Conservation (phyloP, 768 basidiomycete genomes). For the Suillus occidentalis region DNA sequence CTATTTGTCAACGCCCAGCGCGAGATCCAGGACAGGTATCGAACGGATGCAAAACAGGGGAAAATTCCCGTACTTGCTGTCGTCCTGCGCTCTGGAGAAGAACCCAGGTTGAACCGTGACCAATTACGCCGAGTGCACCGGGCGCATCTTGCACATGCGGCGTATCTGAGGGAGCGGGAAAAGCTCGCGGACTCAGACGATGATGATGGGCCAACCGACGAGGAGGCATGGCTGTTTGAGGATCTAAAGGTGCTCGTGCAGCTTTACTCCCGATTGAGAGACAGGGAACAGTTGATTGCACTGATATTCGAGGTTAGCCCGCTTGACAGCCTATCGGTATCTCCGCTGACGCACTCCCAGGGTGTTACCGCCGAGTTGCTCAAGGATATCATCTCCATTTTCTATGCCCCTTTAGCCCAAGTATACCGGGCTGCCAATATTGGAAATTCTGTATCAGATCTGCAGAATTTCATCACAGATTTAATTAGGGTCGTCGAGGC, state of each 20-base stretch:
- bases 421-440: slow-evolving; percentile 98
- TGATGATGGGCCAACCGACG: slow-evolving; percentile 89
- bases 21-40: slow-evolving; percentile 84
- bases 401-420: slow-evolving; percentile 94
- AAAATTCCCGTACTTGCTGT: slow-evolving; percentile 74
- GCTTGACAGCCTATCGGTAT: neutral
- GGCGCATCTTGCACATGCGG: slow-evolving; percentile 73
- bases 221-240: slow-evolving; percentile 96
- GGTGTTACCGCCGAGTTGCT: slow-evolving; percentile 92
- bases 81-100: slow-evolving; percentile 76
- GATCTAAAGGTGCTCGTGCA: slow-evolving; percentile 81
- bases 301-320: slow-evolving; percentile 86
- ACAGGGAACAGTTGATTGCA: slow-evolving; percentile 89
- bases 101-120: slow-evolving; percentile 69
- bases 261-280: slow-evolving; percentile 76
- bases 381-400: slow-evolving; percentile 98
- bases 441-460: slow-evolving; percentile 85
- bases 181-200: slow-evolving; percentile 81
- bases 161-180: slow-evolving; percentile 66
- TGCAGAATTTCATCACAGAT: slow-evolving; percentile 94
- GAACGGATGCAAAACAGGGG: slow-evolving; percentile 74
- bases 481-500: slow-evolving; percentile 92
- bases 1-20: slow-evolving; percentile 83
- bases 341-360: slow-evolving; percentile 39
- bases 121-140: slow-evolving; percentile 82